A percentile compares a stretch with the other conserved stretches of the same genome.
phyloP scores from a whole-genome alignment of 176 grass and related monocot genomes.

The Alopecurus myosuroides region DNA sequence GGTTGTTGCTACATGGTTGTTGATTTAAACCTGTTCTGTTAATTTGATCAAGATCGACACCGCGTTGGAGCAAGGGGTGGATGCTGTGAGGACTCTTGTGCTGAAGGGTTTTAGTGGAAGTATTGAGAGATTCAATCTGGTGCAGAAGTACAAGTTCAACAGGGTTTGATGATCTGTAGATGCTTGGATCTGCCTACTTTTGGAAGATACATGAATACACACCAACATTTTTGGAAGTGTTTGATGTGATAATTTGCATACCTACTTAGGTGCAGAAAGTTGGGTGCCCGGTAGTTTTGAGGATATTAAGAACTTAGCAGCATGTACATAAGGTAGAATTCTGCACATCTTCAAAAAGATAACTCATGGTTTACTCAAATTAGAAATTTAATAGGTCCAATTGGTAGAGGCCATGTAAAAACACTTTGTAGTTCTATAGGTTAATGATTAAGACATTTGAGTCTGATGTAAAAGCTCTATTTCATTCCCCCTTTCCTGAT shows the following conservation, averaged over 20 bases:
- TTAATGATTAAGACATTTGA: conserved; percentile 23
- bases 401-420: conserved; percentile 31
- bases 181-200: conserved; percentile 19
- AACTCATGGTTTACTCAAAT: conserved; percentile 21
- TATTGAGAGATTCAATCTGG: conserved; percentile 87
- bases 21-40: conserved; percentile 33
- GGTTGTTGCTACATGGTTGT: conserved; percentile 11
- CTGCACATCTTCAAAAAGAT: conserved; percentile 5
- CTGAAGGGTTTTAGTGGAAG: conserved; percentile 77
- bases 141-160: conserved; percentile 99
- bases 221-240: not conserved
- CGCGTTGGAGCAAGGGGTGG: conserved; percentile 85
- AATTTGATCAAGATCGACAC: conserved; percentile 66
- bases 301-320: conserved; percentile 20
- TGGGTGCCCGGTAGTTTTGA: conserved; percentile 18
- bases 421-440: conserved; percentile 5
- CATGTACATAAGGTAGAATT: conserved; percentile 31
- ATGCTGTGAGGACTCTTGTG: conserved; percentile 80
- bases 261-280: conserved; percentile 2
- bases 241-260: conserved; percentile 5
- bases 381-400: not conserved
- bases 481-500: not conserved
- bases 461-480: conserved; percentile 24
- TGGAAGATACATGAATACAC: conserved; percentile 9
- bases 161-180: conserved; percentile 48